These are phyloP conservation scores for Pleurotus eryngii DNA, from an alignment of 768 basidiomycete genomes.

Conservation along the genomic window DNA sequence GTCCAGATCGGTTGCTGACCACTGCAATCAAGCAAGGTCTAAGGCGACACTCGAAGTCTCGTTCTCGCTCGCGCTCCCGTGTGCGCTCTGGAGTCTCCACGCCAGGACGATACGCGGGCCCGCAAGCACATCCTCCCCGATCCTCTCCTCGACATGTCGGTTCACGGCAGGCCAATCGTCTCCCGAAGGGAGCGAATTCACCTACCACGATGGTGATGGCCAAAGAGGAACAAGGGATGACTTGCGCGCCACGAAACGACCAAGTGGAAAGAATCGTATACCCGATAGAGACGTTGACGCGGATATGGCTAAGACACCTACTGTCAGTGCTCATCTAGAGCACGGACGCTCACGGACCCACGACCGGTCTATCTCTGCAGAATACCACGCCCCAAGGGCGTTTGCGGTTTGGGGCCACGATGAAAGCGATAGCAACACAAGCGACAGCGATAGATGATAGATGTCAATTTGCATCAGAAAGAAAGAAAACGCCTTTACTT, in stretches of 20 bases:
- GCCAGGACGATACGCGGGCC: constrained; percentile 55
- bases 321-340: constrained; percentile 34
- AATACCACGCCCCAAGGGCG: constrained; percentile 44
- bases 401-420: constrained; percentile 90
- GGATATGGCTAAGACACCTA: constrained; percentile 61
- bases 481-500: too few species aligned
- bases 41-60: constrained; percentile 36
- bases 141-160: constrained; percentile 50
- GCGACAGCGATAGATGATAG: constrained; percentile 52
- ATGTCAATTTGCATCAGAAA: too few species aligned
- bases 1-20: constrained; percentile 23
- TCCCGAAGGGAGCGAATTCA: constrained; percentile 30
- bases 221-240: constrained; percentile 33
- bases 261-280: constrained; percentile 52
- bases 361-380: constrained; percentile 34
- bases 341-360: constrained; percentile 25
- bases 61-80: constrained; percentile 41
- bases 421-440: constrained; percentile 82
- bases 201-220: constrained; percentile 32
- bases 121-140: constrained; percentile 45
- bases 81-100: constrained; percentile 59
- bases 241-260: constrained; percentile 22
- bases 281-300: constrained; percentile 57
- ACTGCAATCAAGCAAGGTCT: constrained; percentile 21
- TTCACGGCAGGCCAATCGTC: constrained; percentile 27